A percentile compares a stretch with the other conserved stretches of the same genome.
Conservation (phyloP, 2,329 filamentous ascomycete species). For the Ceratocystis variospora region DNA sequence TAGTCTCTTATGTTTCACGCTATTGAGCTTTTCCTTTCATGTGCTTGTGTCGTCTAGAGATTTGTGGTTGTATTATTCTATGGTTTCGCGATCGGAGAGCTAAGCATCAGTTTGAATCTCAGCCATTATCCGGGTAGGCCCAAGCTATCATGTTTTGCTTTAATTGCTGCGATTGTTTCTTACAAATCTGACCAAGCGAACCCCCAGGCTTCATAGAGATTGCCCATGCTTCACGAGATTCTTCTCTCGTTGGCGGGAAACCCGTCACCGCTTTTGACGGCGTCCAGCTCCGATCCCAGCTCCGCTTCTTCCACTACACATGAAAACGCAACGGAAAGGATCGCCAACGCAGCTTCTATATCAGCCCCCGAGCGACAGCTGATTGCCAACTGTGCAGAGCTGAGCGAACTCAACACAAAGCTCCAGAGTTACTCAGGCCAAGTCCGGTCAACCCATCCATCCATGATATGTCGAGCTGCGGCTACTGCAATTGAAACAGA, state of each 20-base stretch:
- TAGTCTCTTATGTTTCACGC: background rate
- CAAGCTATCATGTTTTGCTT: background rate
- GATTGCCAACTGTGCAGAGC: constrained; percentile 58
- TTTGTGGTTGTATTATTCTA: constrained; percentile 18
- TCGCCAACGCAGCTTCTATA: constrained; percentile 35
- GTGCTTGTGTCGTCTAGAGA: constrained; percentile 18
- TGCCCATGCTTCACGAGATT: constrained; percentile 88
- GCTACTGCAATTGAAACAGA: constrained; percentile 61
- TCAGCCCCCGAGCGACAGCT: constrained; percentile 75
- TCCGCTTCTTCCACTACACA: constrained; percentile 25
- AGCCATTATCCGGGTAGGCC: constrained; percentile 13
- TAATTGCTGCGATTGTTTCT: background rate
- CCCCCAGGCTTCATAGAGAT: background rate
- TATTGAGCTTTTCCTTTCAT: background rate
- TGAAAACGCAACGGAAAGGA: constrained; percentile 25
- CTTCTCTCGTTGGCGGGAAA: constrained; percentile 91
- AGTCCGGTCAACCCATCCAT: constrained; percentile 16
- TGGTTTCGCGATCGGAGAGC: constrained; percentile 16
- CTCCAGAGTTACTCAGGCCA: constrained; percentile 56
- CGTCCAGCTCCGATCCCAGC: constrained; percentile 25
- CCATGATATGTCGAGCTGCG: constrained; percentile 70
- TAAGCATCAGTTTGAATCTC: constrained; percentile 10
- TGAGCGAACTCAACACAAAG: constrained; percentile 65
- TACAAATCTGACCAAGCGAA: background rate
- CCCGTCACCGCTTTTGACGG: constrained; percentile 66